Base-by-base conservation (phyloP, 345 rosid genomes). In the Salix caprea region DNA sequence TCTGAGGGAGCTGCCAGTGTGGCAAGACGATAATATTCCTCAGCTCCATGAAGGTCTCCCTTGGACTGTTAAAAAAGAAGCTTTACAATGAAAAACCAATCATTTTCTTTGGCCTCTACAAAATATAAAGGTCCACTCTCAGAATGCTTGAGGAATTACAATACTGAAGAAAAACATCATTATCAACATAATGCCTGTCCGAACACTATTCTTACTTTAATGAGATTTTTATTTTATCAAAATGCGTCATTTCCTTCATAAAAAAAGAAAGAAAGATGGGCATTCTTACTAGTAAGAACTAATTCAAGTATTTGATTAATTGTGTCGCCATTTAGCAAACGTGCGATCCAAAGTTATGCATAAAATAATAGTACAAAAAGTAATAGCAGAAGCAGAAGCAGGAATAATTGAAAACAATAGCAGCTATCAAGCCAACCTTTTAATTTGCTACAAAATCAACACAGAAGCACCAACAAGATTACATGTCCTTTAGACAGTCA, bases 31-130 rank as follows among this genome's bases (percentile, higher is more conserved):
- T 83, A 92, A 80, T 86, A 89, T 67, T 90, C 90, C 85, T 89
- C 91, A 24, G 97, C 96, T 71, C 89, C 94, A 79, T 52, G 82
- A 54, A 91, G 77, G 78, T 91, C 91, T 80, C 94, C 98, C 81
- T 91, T 91, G 3, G 81, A 78, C 98, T 92, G 86, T 19, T 11
- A 56, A 68, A 19, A 9, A 36, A 14, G 39, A 7, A 65, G 50
- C 19, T 21, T 56, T 23, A 66, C 34, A 44, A 21, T n/a, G 10
- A 72, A 71, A 23, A 28, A 34, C 1, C 21, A 4, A 8, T 16
- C 46, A 36, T 66, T 19, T 66, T 18, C 23, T 66, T 34, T 9
- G 37, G 18, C 69, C 13, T 56, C 14, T 11, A 56, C 62, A 56
- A 56, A 56, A 56, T 71, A 58, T 50, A 52, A 71, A 71, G 13